phyloP scores from a whole-genome alignment of 2,329 filamentous ascomycete genomes.

The Stagonosporopsis cucurbitacearum region DNA sequence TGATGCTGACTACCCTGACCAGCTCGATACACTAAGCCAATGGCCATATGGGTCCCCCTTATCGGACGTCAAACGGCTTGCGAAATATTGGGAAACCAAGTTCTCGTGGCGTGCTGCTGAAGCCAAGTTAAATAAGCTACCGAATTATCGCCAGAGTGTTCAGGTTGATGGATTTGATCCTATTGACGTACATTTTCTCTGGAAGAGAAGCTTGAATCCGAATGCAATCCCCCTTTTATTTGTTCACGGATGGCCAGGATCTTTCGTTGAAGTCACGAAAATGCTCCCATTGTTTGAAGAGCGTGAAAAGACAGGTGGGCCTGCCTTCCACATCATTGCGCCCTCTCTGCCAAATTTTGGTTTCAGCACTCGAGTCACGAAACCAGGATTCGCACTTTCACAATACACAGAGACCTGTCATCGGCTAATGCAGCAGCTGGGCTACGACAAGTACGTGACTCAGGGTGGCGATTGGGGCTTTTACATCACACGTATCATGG shows the following conservation, averaged over 20 bases:
- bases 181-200: constrained; percentile 69
- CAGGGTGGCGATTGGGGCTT: constrained; percentile 77
- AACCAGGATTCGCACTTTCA: constrained; percentile 63
- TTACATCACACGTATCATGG: constrained; percentile 68
- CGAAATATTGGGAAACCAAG: constrained; percentile 61
- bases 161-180: constrained; percentile 64
- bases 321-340: constrained; percentile 61
- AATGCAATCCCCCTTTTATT: constrained; percentile 70
- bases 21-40: constrained; percentile 52
- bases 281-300: constrained; percentile 58
- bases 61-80: constrained; percentile 65
- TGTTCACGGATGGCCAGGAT: constrained; percentile 74
- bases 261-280: constrained; percentile 70
- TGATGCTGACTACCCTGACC: constrained; percentile 62
- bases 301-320: constrained; percentile 43
- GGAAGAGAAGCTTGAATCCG: constrained; percentile 59
- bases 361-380: constrained; percentile 58
- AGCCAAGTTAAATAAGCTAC: constrained; percentile 63
- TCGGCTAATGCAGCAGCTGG: constrained; percentile 71
- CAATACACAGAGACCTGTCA: constrained; percentile 71
- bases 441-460: constrained; percentile 64
- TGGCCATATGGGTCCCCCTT: constrained; percentile 68
- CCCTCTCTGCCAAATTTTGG: constrained; percentile 64
- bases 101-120: constrained; percentile 70
- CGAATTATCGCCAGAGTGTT: constrained; percentile 64